Conservation (phyloP, 2,329 filamentous ascomycete genomes). For the Fusarium lyarnte region DNA sequence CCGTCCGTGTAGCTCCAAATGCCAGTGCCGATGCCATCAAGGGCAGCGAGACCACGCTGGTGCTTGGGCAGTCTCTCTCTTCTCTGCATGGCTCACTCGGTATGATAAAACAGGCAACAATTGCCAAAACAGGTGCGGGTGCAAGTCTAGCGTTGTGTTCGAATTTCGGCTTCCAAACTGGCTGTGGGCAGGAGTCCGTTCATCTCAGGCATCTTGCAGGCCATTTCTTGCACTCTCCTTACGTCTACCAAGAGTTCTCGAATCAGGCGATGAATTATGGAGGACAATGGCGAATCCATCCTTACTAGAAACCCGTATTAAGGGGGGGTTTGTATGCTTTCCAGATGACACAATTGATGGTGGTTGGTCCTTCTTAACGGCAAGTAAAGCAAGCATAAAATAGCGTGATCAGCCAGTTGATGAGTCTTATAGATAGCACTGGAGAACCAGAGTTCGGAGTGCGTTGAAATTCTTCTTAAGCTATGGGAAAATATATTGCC, state of each 20-base stretch:
- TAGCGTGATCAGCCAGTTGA: neutral
- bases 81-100: slow-evolving; percentile 7
- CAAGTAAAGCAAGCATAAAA: fast-evolving
- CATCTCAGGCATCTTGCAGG: neutral
- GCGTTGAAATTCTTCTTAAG: neutral
- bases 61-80: neutral
- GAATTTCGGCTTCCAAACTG: slow-evolving; percentile 14
- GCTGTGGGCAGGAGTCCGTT: slow-evolving; percentile 14
- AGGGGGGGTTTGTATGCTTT: neutral
- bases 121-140: neutral
- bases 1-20: neutral
- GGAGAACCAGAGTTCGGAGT: fast-evolving
- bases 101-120: fast-evolving
- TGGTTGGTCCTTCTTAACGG: fast-evolving
- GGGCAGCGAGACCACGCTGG: neutral
- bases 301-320: neutral
- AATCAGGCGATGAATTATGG: fast-evolving
- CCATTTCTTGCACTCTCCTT: neutral
- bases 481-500: slow-evolving; percentile 24
- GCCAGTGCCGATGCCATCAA: slow-evolving; percentile 21
- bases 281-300: fast-evolving
- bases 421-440: fast-evolving
- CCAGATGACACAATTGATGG: fast-evolving
- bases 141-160: fast-evolving
- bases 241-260: neutral